These are phyloP conservation scores for Phytophthora tentaculata DNA, from an alignment of 352 stramenopile species.

Conservation along the genomic window DNA sequence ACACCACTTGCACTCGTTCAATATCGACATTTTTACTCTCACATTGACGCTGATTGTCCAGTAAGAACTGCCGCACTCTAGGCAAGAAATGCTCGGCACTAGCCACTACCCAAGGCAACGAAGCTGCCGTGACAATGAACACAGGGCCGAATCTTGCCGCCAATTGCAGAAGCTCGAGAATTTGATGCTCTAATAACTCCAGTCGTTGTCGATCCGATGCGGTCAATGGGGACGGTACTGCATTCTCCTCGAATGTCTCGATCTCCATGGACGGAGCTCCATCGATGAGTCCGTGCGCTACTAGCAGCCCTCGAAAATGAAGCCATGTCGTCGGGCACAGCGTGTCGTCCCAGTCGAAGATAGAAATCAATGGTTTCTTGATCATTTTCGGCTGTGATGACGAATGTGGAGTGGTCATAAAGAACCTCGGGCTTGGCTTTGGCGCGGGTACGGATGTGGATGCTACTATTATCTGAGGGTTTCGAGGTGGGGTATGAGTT, in stretches of 20 bases:
- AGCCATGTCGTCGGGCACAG: constrained; percentile 70
- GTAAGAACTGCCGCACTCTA: constrained; percentile 41
- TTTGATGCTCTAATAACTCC: constrained; percentile 45
- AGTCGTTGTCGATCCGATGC: constrained; percentile 33
- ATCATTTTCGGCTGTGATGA: neutral
- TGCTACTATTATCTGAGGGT: no score
- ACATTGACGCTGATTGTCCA: constrained; percentile 39
- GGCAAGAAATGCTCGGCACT: constrained; percentile 56
- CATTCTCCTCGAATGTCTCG: constrained; percentile 22
- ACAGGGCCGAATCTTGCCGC: constrained; percentile 52
- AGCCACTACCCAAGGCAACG: constrained; percentile 55
- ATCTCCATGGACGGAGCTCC: constrained; percentile 30
- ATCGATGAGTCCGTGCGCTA: constrained; percentile 46
- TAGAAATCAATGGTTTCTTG: constrained; percentile 42
- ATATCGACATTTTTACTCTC: constrained; percentile 15
- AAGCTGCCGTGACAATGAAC: constrained; percentile 72
- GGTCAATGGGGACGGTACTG: constrained; percentile 11
- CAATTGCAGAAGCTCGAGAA: constrained; percentile 48
- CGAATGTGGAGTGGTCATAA: neutral
- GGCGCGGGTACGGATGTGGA: neutral
- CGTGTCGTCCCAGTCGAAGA: constrained; percentile 79
- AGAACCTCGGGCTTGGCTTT: constrained; percentile 25
- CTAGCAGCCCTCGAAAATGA: constrained; percentile 49
- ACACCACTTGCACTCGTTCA: constrained; percentile 58
- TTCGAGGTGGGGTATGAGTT: constrained; percentile 1